Conservation (phyloP, 352 stramenopile genomes). For the Globisporangium abappressorium region DNA sequence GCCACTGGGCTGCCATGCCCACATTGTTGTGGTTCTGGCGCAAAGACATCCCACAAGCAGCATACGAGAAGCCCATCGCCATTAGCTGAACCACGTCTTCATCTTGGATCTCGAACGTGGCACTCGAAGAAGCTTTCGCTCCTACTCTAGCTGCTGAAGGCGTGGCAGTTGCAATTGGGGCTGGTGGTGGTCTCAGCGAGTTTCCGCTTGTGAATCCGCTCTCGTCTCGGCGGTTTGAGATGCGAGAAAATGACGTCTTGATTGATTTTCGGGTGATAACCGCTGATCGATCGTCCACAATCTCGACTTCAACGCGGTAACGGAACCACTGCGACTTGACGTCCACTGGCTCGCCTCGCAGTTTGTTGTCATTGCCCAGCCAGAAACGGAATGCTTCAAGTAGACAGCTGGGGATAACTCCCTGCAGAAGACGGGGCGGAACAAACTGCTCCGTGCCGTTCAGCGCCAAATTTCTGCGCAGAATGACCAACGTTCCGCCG, state of each 20-base stretch:
- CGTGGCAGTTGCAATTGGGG: constrained; percentile 19
- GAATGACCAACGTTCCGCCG: constrained; percentile 89
- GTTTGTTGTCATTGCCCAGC: constrained; percentile 93
- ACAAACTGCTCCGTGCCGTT: constrained; percentile 87
- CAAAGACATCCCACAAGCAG: constrained; percentile 66
- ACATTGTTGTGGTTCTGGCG: constrained; percentile 66
- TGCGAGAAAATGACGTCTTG: constrained; percentile 64
- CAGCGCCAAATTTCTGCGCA: constrained; percentile 62
- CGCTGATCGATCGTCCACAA: constrained; percentile 35
- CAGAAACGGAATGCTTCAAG: constrained; percentile 97
- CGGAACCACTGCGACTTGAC: constrained; percentile 86
- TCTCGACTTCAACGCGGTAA: constrained; percentile 79
- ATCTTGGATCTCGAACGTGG: constrained; percentile 46
- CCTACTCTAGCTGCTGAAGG: not conserved
- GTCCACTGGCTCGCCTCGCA: constrained; percentile 93
- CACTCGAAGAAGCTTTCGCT: constrained; percentile 6
- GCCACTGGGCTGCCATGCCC: constrained; percentile 73
- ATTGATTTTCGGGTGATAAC: constrained; percentile 66
- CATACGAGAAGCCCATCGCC: constrained; percentile 89
- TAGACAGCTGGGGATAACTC: constrained; percentile 92
- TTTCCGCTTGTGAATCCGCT: constrained; percentile 17
- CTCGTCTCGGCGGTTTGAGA: constrained; percentile 30
- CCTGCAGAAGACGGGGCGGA: constrained; percentile 91
- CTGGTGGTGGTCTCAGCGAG: constrained; percentile 43
- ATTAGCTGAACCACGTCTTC: constrained; percentile 88